phyloP scores from a whole-genome alignment of 768 basidiomycete species.

The Hirschioporus abietinus region DNA sequence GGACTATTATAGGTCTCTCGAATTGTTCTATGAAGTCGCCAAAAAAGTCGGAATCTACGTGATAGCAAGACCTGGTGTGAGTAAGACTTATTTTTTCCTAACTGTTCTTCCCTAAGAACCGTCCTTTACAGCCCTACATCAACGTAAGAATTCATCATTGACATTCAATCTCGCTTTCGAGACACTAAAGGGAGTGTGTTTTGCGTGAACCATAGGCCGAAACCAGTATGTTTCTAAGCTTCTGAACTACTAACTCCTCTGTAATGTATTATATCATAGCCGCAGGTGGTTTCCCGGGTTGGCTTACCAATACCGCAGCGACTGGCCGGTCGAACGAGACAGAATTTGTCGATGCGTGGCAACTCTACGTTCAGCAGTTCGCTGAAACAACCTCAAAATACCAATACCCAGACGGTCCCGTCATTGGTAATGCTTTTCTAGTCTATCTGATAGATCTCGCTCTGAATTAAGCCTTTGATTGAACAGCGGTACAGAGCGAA shows the following conservation, averaged over 20 bases:
- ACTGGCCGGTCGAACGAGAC: slow-evolving; percentile 18
- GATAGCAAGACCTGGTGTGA: slow-evolving; percentile 19
- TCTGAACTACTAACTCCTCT: too few species aligned
- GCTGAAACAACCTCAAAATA: neutral
- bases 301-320: slow-evolving; percentile 20
- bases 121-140: slow-evolving; percentile 18
- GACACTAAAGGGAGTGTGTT: neutral
- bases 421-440: slow-evolving; percentile 9
- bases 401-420: slow-evolving; percentile 20
- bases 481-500: slow-evolving; percentile 16
- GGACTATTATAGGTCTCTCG: slow-evolving; percentile 15
- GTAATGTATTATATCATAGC: slow-evolving; percentile 4
- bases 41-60: slow-evolving; percentile 20
- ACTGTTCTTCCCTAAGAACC: neutral
- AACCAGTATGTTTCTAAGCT: slow-evolving; percentile 13
- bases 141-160: slow-evolving; percentile 13
- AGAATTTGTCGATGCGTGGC: slow-evolving; percentile 19
- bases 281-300: slow-evolving; percentile 21
- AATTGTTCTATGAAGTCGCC: slow-evolving; percentile 16
- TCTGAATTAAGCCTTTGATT: neutral
- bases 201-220: slow-evolving; percentile 13
- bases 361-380: slow-evolving; percentile 14
- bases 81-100: neutral
- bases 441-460: neutral
- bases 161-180: neutral